Conservation (phyloP, 495 filamentous ascomycete genomes). For the Geoglossum glabrum region DNA sequence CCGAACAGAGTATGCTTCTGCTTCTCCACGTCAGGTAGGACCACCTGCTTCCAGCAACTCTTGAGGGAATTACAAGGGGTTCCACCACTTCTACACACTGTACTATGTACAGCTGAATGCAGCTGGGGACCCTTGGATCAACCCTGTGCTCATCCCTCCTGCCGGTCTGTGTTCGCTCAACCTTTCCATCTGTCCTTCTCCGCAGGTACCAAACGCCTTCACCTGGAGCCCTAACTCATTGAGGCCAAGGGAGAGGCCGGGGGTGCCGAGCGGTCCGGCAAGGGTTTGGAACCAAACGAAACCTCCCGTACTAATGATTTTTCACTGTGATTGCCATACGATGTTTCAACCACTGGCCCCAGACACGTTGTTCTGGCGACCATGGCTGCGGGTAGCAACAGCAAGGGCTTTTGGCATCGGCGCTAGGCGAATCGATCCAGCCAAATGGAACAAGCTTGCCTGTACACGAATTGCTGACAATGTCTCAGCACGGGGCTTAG, state of each 20-base stretch:
- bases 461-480: background rate
- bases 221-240: background rate
- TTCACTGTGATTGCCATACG: background rate
- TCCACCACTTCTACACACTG: background rate
- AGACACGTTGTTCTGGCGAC: background rate
- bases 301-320: background rate
- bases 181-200: background rate
- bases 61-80: background rate
- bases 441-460: too few species aligned
- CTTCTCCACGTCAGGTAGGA: background rate
- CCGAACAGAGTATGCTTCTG: too few species aligned
- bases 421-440: background rate
- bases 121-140: background rate
- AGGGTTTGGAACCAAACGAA: too few species aligned
- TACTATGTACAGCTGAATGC: background rate
- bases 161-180: background rate
- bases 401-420: background rate
- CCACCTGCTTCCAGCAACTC: background rate
- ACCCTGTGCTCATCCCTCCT: background rate
- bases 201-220: background rate
- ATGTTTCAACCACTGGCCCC: background rate
- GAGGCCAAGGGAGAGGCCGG: background rate
- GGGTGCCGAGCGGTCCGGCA: background rate
- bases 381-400: background rate
- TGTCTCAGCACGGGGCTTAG: background rate